Percentiles rank a stretch among this genome's conserved stretches.
Evolutionary conservation across 164 flowering plant genomes (phyloP).

Genomic region (Santalum album): DNA sequence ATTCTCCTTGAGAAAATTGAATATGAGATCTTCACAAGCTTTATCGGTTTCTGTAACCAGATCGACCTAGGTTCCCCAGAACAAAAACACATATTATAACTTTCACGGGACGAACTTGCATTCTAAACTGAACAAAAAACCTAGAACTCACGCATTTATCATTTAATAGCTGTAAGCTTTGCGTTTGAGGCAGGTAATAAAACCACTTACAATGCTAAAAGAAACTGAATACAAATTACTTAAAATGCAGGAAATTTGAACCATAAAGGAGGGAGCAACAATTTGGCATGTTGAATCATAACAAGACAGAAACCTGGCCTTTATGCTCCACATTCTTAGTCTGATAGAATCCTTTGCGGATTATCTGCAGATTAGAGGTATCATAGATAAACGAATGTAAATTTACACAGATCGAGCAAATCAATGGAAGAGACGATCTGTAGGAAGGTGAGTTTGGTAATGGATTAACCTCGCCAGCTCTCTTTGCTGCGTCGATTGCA

Average conservation of each 20-base stretch:
- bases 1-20: constrained; percentile 57
- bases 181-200: no score
- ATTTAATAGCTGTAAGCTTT: no score
- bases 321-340: constrained; percentile 81
- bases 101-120: not conserved
- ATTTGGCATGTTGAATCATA: no score
- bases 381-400: not conserved
- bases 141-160: not conserved
- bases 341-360: constrained; percentile 62
- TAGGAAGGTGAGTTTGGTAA: not conserved
- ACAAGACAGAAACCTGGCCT: constrained; percentile 48
- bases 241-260: no score
- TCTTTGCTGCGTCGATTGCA: constrained; percentile 81
- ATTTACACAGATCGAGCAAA: not conserved
- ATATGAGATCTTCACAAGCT: constrained; percentile 88
- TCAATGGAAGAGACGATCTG: not conserved
- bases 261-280: no score
- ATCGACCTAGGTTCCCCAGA: constrained; percentile 59
- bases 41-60: constrained; percentile 97
- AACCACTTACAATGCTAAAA: no score
- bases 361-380: constrained; percentile 36
- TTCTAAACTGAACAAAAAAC: not conserved
- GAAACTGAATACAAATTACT: no score
- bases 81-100: not conserved
- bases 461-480: constrained; percentile 64